Conservation (phyloP, 2,329 filamentous ascomycete genomes). For the Pseudogymnoascus sp. region DNA sequence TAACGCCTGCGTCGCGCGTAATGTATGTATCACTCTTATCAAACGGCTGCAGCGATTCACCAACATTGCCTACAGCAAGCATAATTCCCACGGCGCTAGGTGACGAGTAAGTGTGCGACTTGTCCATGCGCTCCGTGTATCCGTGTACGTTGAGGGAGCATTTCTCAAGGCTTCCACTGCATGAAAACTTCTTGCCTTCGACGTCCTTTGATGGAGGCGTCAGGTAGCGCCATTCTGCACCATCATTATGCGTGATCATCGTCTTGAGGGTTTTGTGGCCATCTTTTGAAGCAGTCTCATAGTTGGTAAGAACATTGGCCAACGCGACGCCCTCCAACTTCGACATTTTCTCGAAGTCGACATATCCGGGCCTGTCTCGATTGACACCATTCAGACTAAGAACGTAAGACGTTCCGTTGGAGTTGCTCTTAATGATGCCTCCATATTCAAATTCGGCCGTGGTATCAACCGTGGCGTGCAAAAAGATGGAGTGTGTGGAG, state of each 20-base stretch:
- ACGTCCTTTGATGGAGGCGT: constrained; percentile 62
- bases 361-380: constrained; percentile 65
- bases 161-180: constrained; percentile 53
- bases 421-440: constrained; percentile 94
- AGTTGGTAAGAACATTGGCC: constrained; percentile 77
- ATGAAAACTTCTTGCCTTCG: constrained; percentile 64
- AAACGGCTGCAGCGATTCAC: constrained; percentile 35
- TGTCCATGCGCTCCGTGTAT: constrained; percentile 83
- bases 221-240: constrained; percentile 74
- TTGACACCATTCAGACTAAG: constrained; percentile 77
- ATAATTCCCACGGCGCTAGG: constrained; percentile 82
- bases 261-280: constrained; percentile 75
- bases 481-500: constrained; percentile 85
- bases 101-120: constrained; percentile 78
- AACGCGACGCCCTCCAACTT: constrained; percentile 84
- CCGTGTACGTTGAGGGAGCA: constrained; percentile 91
- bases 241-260: constrained; percentile 94
- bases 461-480: constrained; percentile 78
- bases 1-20: constrained; percentile 82
- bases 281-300: constrained; percentile 46
- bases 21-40: constrained; percentile 78
- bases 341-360: constrained; percentile 94
- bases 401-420: constrained; percentile 92
- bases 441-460: constrained; percentile 62
- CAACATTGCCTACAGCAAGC: constrained; percentile 88